Base-by-base conservation (phyloP, 2,329 filamentous ascomycete species). In the Rutstroemia sp. region DNA sequence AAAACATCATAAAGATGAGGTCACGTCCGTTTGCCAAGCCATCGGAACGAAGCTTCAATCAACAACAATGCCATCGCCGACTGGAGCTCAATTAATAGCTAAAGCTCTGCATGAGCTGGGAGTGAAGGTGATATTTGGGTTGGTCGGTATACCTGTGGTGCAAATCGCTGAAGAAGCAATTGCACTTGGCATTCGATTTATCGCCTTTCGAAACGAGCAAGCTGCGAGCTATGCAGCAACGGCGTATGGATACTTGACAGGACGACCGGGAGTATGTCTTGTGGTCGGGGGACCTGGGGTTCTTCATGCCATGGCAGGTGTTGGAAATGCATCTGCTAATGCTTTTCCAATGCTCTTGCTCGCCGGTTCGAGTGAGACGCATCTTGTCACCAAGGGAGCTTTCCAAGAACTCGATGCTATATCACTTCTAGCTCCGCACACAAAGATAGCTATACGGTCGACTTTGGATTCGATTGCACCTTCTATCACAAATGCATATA, bases 281-380 rank as follows among this genome's bases (percentile, higher is more conserved):
- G 76, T 80, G n/a, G 79, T 83, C 2, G 80, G 79, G 51, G 80
- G 80, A 8, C 80, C 80, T 7, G 80, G 80, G 21, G 77, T 83
- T 14, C 68, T 82, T 21, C 80, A 82, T 71, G 77, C 77, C 10
- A 75, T 82, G 69, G 77, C 80, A 58, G 79, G 80, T 63, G 74
- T 79, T 46, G 73, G 75, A 25, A 80, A 80, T 62, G 69, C 79
- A 6, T 73, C 73, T 40, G 76, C 72, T n/a, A 82, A 82, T 67
- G 74, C 73, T 21, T 82, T 78, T 61, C 79, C 80, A 2, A 65
- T 82, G 6, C 70, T 82, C 1, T 70, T 82, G 2, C 72, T 83
- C 2, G 78, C 76, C 16, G 79, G 80, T 2, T 78, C 78, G 3
- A 75, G 73, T 42, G 78, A 81, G 64, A 76, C 76, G 1, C 73